Evolutionary conservation across 2,329 filamentous ascomycete species (phyloP).

Genomic region (Xylariaceae sp.): DNA sequence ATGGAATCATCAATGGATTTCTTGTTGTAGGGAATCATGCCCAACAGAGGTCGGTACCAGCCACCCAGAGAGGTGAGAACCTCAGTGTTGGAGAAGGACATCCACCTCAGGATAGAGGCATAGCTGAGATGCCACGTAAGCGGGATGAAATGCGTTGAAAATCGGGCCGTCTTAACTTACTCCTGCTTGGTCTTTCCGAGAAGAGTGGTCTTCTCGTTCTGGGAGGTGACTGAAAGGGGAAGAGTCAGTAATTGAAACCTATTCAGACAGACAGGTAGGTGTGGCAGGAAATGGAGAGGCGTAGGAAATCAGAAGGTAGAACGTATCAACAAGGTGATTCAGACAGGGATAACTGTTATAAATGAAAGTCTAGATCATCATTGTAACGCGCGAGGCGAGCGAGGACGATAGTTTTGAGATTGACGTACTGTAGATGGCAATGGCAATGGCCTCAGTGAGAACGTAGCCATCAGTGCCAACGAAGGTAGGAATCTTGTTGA

Average conservation of each 20-base stretch:
- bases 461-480: constrained; percentile 86
- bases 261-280: constrained; percentile 12
- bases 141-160: neutral
- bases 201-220: constrained; percentile 99
- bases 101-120: constrained; percentile 95
- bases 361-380: constrained; percentile 72
- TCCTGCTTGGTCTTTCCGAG: constrained; percentile 99
- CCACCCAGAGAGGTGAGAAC: constrained; percentile 66
- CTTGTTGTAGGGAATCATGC: constrained; percentile 91
- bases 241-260: constrained; percentile 29
- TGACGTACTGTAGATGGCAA: constrained; percentile 93
- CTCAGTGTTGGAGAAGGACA: constrained; percentile 94
- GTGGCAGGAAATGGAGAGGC: constrained; percentile 22
- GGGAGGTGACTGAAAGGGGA: constrained; percentile 73
- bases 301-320: constrained; percentile 72
- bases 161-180: constrained; percentile 44
- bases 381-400: constrained; percentile 25
- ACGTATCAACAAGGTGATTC: constrained; percentile 83
- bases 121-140: constrained; percentile 51
- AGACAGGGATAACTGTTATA: constrained; percentile 99
- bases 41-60: constrained; percentile 86
- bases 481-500: constrained; percentile 91
- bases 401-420: constrained; percentile 16
- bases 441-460: constrained; percentile 86
- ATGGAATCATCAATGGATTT: constrained; percentile 81